A percentile compares a stretch with the other conserved stretches of the same genome.
phyloP scores from a whole-genome alignment of 768 basidiomycete species.

The Lentinula edodes region DNA sequence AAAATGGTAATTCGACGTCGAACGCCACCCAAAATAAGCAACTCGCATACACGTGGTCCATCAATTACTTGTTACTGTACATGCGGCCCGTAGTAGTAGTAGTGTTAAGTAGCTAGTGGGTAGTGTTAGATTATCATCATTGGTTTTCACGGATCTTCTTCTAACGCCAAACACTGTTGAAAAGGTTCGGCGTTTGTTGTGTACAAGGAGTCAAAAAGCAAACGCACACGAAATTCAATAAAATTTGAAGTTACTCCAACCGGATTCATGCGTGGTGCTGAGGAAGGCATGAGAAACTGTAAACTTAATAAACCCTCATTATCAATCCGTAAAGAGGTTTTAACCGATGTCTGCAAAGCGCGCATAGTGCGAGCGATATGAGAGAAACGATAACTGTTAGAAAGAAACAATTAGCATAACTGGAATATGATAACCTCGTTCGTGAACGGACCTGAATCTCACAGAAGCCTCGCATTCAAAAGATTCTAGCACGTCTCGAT shows the following conservation, averaged over 20 bases:
- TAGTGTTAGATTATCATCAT: neutral
- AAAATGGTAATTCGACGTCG: neutral
- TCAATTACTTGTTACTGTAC: too few relatives aligned
- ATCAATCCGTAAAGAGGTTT: conserved; percentile 87
- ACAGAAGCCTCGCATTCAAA: conserved; percentile 74
- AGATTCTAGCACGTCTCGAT: conserved; percentile 83
- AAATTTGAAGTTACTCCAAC: conserved; percentile 45
- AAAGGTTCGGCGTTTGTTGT: neutral
- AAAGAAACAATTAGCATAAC: neutral
- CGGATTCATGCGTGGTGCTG: conserved; percentile 29
- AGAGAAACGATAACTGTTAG: conserved; percentile 72
- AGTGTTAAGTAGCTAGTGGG: too few relatives aligned
- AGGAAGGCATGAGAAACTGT: conserved; percentile 81
- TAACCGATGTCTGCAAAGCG: conserved; percentile 78
- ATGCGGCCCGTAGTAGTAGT: too few relatives aligned
- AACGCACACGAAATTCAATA: conserved; percentile 81
- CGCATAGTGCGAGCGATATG: conserved; percentile 68
- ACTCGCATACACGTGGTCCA: neutral
- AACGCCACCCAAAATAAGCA: neutral
- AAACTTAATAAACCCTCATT: conserved; percentile 76
- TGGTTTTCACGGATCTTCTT: conserved; percentile 18
- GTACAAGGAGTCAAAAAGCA: neutral
- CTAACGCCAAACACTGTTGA: conserved; percentile 37
- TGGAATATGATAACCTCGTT: neutral
- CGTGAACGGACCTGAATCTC: conserved; percentile 56